These are phyloP conservation scores for Aphanoascus verrucosus DNA, from an alignment of 2,329 filamentous ascomycete genomes.

Conservation along the genomic window DNA sequence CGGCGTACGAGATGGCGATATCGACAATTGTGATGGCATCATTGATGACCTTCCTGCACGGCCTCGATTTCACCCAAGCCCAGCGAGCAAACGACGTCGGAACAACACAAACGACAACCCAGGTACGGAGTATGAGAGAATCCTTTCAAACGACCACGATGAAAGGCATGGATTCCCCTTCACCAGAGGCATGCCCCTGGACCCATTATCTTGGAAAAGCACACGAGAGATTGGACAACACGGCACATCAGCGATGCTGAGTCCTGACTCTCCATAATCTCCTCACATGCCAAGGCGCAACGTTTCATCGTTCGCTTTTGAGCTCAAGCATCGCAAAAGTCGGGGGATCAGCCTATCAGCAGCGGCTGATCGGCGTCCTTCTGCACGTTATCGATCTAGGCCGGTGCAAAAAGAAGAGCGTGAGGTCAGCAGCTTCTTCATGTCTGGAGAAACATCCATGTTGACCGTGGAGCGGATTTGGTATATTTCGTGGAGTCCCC, in stretches of 20 bases:
- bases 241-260: neutral
- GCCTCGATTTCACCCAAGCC: neutral
- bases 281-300: conserved; percentile 6
- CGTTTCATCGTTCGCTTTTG: conserved; percentile 6
- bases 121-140: neutral
- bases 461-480: neutral
- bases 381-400: neutral
- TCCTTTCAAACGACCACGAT: neutral
- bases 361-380: neutral
- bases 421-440: neutral
- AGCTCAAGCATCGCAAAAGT: neutral
- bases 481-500: neutral
- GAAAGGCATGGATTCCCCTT: conserved; percentile 1
- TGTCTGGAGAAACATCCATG: neutral
- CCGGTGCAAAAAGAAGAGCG: neutral
- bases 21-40: neutral
- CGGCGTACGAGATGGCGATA: neutral
- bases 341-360: neutral
- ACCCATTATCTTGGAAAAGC: conserved; percentile 2
- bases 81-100: neutral
- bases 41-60: neutral
- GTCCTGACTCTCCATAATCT: neutral
- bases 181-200: neutral
- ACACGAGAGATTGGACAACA: neutral
- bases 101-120: neutral